Conservation (phyloP, 2,329 filamentous ascomycete species). For the Ophiostoma ulmi region DNA sequence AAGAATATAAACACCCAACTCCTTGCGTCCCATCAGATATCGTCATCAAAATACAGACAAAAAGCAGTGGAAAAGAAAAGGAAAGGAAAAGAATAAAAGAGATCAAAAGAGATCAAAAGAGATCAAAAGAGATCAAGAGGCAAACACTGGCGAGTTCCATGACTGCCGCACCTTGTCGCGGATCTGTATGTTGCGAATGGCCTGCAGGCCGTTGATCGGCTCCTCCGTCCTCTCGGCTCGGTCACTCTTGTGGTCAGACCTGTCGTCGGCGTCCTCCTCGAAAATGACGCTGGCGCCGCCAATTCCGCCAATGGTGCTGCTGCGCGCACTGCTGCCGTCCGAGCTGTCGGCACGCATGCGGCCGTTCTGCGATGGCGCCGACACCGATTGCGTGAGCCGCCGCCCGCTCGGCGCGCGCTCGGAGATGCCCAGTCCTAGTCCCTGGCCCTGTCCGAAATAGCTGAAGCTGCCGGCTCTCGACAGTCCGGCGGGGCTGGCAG, state of each 20-base stretch:
- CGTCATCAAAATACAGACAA: not conserved
- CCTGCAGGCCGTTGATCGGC: constrained; percentile 31
- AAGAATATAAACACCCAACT: not conserved
- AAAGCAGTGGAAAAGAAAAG: not conserved
- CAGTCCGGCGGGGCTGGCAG: not conserved
- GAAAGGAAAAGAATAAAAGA: not conserved
- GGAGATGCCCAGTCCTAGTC: no score
- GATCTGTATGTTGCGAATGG: constrained; percentile 32
- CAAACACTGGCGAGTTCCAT: constrained; percentile 40
- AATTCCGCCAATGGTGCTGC: constrained; percentile 13
- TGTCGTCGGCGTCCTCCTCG: not conserved
- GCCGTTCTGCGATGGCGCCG: not conserved
- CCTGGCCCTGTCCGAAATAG: not conserved
- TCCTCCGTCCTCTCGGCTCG: not conserved
- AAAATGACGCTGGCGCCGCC: not conserved
- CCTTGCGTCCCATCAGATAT: constrained; percentile 1
- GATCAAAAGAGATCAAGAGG: constrained; percentile 26
- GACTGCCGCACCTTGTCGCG: constrained; percentile 36
- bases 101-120: not conserved
- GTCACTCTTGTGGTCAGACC: not conserved
- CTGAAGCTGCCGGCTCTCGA: not conserved
- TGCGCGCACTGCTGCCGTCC: constrained; percentile 23
- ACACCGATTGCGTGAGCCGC: not conserved
- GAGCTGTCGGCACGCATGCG: constrained; percentile 31
- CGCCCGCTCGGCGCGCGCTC: constrained; percentile 2